Evolutionary conservation across 1,284 basidiomycete species (phyloP), one percentile per base, ranked within the genome.

Genomic region (Puccinia hordei): DNA sequence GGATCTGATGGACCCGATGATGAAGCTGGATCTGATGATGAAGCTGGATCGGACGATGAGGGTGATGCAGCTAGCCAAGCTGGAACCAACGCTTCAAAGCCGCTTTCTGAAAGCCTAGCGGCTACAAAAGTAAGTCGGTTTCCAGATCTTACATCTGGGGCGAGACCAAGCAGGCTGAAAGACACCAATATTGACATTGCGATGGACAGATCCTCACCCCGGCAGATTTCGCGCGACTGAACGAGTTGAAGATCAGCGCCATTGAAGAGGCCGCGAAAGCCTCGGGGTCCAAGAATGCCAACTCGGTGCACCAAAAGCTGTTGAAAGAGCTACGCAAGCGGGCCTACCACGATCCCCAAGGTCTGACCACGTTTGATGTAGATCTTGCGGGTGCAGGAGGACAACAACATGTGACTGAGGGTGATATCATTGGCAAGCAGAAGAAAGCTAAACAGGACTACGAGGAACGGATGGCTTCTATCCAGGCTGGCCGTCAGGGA

Each of bases 361-460:
- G 46, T 53, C 49, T 68, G 51, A 59, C 51, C 0, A 46, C 86
- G 2, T 85, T 86, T 27, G 87, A 88, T 49, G 63, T 10, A 19
- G 63, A 66, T 22, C n/a, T 66, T 44, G 22, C 63, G n/a, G 68
- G 51, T 33, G 61, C 27, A n/a, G 33, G 61, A 35, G 24, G 87
- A 82, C 13, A 82, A 12, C 74, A 51, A 35, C 85, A 89, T 81
- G 88, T 97, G 75, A 93, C 92, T n/a, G 94, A 96, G 84, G 89
- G 89, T 81, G 93, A 95, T 85, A 98, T 99, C 82, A 88, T 98
- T 4, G 96, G 97, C 0, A 93, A 94, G 6, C 90, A 93, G 80
- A 99, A 98, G 88, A 97, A 95, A 87, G 89, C 89, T 44, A 99
- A 98, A 86, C 90, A 93, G 1, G 92, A 94, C 84, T 98, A 99